Percentiles rank a stretch among this genome's conserved stretches.
Evolutionary conservation across 2,329 filamentous ascomycete genomes (phyloP).

Genomic region (Fusarium fujikuroi): DNA sequence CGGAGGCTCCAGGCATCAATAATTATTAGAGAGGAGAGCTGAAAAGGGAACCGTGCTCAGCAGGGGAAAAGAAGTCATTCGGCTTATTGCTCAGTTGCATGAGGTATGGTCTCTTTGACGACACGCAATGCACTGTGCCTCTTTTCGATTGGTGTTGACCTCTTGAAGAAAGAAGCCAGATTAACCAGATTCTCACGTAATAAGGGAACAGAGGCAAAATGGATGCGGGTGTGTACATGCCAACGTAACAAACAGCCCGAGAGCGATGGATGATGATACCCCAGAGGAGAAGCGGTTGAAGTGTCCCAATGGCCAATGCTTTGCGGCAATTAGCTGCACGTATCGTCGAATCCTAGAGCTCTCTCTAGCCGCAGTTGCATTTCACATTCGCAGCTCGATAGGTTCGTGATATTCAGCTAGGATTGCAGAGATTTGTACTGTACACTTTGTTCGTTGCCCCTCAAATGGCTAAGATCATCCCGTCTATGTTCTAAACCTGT

Average conservation of each 20-base stretch:
- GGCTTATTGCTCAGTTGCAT: not conserved
- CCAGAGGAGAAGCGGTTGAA: slow-evolving; percentile 4
- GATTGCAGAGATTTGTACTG: slow-evolving; percentile 1
- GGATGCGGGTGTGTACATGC: slow-evolving; percentile 26
- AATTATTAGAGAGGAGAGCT: slow-evolving; percentile 3
- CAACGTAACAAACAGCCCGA: slow-evolving; percentile 1
- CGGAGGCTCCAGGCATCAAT: slow-evolving; percentile 5
- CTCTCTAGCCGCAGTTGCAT: not conserved
- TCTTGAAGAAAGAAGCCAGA: slow-evolving; percentile 11
- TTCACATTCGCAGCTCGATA: not conserved
- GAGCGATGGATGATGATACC: not conserved
- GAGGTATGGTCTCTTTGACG: slow-evolving; percentile 14
- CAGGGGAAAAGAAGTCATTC: not conserved
- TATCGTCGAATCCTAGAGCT: slow-evolving; percentile 16
- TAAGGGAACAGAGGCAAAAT: not conserved
- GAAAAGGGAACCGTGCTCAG: slow-evolving; percentile 17
- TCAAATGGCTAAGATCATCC: slow-evolving; percentile 34
- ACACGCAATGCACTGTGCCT: slow-evolving; percentile 20
- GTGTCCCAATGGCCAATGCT: not conserved
- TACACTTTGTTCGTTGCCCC: slow-evolving; percentile 18
- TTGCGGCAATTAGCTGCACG: slow-evolving; percentile 25
- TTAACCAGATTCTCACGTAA: slow-evolving; percentile 39
- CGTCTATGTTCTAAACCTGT: slow-evolving; percentile 22
- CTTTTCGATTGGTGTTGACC: slow-evolving; percentile 1
- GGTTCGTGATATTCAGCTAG: slow-evolving; percentile 7